Base-by-base conservation (phyloP, 371 early-diverging fungal species). In the Mortierella sp. region DNA sequence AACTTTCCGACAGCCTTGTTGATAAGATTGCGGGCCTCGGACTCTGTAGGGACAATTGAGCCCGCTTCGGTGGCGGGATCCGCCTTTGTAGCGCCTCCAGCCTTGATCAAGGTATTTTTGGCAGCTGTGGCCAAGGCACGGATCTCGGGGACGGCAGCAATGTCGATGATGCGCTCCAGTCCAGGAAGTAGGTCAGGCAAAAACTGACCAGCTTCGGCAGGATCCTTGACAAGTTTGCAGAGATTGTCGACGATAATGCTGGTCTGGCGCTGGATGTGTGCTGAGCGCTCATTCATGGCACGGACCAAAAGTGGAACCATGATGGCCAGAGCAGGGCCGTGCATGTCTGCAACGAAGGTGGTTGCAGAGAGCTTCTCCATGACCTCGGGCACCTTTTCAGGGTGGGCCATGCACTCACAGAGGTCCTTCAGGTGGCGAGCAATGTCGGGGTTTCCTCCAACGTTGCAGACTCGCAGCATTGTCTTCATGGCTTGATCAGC, bases 311-410 rank as follows among this genome's bases (percentile, higher is more conserved):
- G 82, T 16, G 89, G 89, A 5, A 90, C 90, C 88, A 92, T 88
- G 64, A 93, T 88, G 67, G 94, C 92, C 37, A 93, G 83, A 19
- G 91, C 88, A 24, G 92, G 92, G 37, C 89, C 91, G 57, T 87
- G 88, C 67, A 93, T 92, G 68, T 88, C 89, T 46, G 90, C 89
- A 19, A 93, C 92, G 78, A 93, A 93, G 22, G 94, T 93, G 19
- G 91, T 91, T 41, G 87, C 85, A 1, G 91, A 88, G 22, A 93
- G 80, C 64, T 91, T 91, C 58, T 91, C 88, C 60, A 93, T 86
- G 45, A 87, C 86, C 22, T 80, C 79, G 40, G 89, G 81, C 0
- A 91, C 90, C 54, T 87, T 82, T 16, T 84, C 81, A 9, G 94
- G 94, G 56, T 89, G 84, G 39, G 91, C 91, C 86, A 93, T 91